Conservation (phyloP, 306 rosid species). For the Carpinus viminea region DNA sequence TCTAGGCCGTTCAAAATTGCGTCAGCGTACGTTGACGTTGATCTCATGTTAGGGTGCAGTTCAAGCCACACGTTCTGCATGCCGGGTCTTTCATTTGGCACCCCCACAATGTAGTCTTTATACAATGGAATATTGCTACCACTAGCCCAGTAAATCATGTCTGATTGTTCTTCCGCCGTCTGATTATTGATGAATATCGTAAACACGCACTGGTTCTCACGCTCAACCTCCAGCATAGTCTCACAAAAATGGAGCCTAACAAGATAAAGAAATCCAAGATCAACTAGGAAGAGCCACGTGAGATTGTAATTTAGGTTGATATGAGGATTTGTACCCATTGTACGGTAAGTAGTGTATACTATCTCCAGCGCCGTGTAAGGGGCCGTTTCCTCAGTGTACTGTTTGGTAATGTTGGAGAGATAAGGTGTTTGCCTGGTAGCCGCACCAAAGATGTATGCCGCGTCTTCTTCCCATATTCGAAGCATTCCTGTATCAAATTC, state of each 20-base stretch:
- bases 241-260: constrained; percentile 39
- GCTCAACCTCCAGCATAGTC: neutral
- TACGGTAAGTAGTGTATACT: constrained; percentile 22
- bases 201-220: neutral
- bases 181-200: too few relatives aligned
- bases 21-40: neutral
- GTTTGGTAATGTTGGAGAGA: neutral
- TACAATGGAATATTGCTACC: too few relatives aligned
- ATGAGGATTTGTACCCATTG: neutral
- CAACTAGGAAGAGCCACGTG: constrained; percentile 32
- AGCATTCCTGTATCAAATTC: constrained; percentile 1
- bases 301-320: constrained; percentile 17
- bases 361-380: constrained; percentile 6
- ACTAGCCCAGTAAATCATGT: too few relatives aligned
- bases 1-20: constrained; percentile 32
- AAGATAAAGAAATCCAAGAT: constrained; percentile 23
- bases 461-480: neutral
- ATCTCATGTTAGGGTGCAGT: constrained; percentile 14
- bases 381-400: neutral
- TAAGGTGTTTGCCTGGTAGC: neutral
- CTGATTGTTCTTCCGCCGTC: too few relatives aligned
- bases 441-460: neutral
- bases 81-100: too few relatives aligned
- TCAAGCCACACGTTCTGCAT: neutral
- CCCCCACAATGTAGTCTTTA: too few relatives aligned